Conservation (phyloP, 768 basidiomycete genomes). For the Amanita rubescens region DNA sequence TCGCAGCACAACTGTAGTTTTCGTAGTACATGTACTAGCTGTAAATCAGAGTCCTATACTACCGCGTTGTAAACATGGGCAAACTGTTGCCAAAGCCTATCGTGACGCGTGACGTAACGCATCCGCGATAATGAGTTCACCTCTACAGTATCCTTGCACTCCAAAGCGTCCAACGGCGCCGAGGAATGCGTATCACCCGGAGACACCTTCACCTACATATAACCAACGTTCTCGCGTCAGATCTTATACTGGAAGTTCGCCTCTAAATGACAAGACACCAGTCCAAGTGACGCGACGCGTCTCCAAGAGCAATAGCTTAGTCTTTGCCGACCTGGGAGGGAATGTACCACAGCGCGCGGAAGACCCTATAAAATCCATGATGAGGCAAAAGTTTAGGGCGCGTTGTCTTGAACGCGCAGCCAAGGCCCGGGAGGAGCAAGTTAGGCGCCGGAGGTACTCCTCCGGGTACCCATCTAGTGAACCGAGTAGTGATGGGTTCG, state of each 20-base stretch:
- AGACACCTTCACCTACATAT: background rate
- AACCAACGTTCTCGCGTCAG: background rate
- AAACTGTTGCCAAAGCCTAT: too few species aligned
- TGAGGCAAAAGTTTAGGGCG: conserved; percentile 54
- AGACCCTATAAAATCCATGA: conserved; percentile 44
- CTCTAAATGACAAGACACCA: background rate
- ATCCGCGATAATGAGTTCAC: background rate
- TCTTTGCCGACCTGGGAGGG: background rate
- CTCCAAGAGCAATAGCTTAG: background rate
- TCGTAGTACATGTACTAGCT: too few species aligned
- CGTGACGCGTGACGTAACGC: background rate
- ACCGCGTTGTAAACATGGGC: background rate
- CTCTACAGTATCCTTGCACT: background rate
- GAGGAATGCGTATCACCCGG: background rate
- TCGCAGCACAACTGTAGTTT: too few species aligned
- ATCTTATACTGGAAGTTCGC: background rate
- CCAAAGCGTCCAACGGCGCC: conserved; percentile 4
- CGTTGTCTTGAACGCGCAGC: conserved; percentile 56
- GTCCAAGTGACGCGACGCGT: background rate
- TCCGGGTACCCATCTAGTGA: conserved; percentile 20
- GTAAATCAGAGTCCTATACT: background rate
- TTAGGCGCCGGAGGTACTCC: conserved; percentile 29
- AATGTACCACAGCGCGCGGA: conserved; percentile 15
- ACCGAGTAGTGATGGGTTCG: conserved; percentile 43
- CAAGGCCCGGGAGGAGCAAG: conserved; percentile 43